Conservation (phyloP, 306 rosid genomes). For the Fagus sylvatica region DNA sequence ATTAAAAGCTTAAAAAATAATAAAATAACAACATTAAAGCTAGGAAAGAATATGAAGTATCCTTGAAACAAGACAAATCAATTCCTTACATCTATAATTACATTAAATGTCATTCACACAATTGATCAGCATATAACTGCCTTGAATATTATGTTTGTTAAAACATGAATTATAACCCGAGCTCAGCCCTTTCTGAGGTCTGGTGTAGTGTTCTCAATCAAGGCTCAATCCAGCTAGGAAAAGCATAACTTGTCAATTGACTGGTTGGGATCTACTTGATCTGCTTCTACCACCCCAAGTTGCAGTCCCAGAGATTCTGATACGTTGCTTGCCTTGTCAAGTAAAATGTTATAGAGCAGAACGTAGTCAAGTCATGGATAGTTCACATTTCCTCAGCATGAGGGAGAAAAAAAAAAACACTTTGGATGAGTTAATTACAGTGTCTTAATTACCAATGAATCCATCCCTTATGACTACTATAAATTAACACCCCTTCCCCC, state of each 20-base stretch:
- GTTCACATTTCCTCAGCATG: too few relatives aligned
- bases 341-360: neutral
- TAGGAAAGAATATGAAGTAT: too few relatives aligned
- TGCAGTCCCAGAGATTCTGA: neutral
- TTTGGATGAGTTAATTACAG: neutral
- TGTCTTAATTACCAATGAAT: neutral
- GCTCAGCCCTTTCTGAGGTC: neutral
- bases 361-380: neutral
- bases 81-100: too few relatives aligned
- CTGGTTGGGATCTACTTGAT: neutral
- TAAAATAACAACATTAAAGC: too few relatives aligned
- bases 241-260: neutral
- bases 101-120: too few relatives aligned
- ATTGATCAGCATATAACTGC: too few relatives aligned
- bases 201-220: neutral
- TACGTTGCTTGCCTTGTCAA: neutral
- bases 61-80: too few relatives aligned
- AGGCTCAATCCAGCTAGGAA: slow-evolving; percentile 1
- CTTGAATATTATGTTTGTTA: neutral
- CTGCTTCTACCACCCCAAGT: neutral
- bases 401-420: too few relatives aligned
- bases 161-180: neutral
- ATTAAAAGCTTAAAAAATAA: too few relatives aligned
- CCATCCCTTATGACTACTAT: neutral
- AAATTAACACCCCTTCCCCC: neutral